A percentile compares a stretch with the other conserved stretches of the same genome.
Conservation (phyloP, 2,329 filamentous ascomycete genomes). For the Aureobasidium zeae region DNA sequence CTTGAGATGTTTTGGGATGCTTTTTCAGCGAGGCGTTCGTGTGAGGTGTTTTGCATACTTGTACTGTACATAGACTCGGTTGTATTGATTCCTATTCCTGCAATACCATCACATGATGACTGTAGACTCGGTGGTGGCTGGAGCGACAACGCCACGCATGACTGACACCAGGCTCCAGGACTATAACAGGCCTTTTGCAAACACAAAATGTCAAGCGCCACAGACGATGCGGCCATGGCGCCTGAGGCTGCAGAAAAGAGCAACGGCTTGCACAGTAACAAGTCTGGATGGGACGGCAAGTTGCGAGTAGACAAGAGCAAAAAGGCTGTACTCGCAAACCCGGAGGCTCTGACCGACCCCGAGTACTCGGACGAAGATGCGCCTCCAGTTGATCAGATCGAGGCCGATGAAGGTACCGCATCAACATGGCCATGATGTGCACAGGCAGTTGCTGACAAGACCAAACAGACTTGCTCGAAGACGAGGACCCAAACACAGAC, state of each 20-base stretch:
- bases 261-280: slow-evolving; percentile 18
- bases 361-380: slow-evolving; percentile 70
- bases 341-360: slow-evolving; percentile 72
- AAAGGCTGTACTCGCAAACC: slow-evolving; percentile 60
- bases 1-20: not conserved
- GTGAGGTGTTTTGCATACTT: not conserved
- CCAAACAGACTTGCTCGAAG: slow-evolving; percentile 49
- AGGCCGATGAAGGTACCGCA: slow-evolving; percentile 64
- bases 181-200: too few species aligned
- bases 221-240: not conserved
- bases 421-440: not conserved
- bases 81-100: too few species aligned
- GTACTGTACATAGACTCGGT: too few species aligned
- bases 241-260: not conserved
- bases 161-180: too few species aligned
- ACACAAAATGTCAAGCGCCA: too few species aligned
- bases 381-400: slow-evolving; percentile 63
- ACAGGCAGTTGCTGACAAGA: slow-evolving; percentile 2
- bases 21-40: slow-evolving; percentile 10
- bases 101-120: too few species aligned
- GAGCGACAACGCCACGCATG: too few species aligned
- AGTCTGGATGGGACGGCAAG: slow-evolving; percentile 70
- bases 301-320: slow-evolving; percentile 64
- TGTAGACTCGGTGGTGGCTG: too few species aligned
- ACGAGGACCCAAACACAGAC: slow-evolving; percentile 47